Percentiles rank a stretch among this genome's conserved stretches.
Evolutionary conservation across 2,329 filamentous ascomycete species (phyloP).

Genomic region (Fusarium sororula): DNA sequence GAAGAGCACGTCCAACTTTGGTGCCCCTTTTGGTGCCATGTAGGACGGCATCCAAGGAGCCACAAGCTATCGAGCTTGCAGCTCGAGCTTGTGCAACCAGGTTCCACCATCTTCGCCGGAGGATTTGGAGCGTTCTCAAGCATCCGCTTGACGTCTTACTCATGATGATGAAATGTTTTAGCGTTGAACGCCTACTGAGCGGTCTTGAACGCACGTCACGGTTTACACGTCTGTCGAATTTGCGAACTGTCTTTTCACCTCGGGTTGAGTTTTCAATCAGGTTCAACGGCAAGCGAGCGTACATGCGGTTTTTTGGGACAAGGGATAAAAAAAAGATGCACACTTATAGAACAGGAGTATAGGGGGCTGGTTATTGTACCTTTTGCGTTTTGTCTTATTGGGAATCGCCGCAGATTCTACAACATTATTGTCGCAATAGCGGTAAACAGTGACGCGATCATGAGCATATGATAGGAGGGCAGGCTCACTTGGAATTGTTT

Average conservation of each 20-base stretch:
- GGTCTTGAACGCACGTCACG: constrained; percentile 10
- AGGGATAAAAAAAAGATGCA: constrained; percentile 25
- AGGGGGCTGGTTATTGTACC: constrained; percentile 14
- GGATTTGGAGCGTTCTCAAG: neutral
- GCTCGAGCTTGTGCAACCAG: constrained; percentile 4
- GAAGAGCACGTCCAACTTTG: constrained; percentile 58
- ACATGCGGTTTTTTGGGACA: constrained; percentile 23
- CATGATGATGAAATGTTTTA: constrained; percentile 27
- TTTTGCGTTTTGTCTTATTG: constrained; percentile 21
- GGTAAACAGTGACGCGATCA: constrained; percentile 25
- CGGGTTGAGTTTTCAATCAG: constrained; percentile 9
- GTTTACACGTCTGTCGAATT: constrained; percentile 30
- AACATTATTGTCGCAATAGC: constrained; percentile 15
- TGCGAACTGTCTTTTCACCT: constrained; percentile 25
- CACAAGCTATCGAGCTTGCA: neutral
- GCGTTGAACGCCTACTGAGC: constrained; percentile 7
- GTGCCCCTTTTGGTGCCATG: constrained; percentile 54
- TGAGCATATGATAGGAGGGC: constrained; percentile 14
- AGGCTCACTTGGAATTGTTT: constrained; percentile 21
- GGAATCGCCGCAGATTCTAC: constrained; percentile 1
- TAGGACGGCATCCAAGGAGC: constrained; percentile 28
- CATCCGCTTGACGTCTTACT: neutral
- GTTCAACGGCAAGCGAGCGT: constrained; percentile 24
- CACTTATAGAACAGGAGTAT: constrained; percentile 36
- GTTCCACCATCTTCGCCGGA: constrained; percentile 7